Percentiles rank a stretch among this genome's conserved stretches.
These are phyloP conservation scores for Pythium brachiatum DNA, from an alignment of 352 stramenopile genomes.

Conservation along the genomic window DNA sequence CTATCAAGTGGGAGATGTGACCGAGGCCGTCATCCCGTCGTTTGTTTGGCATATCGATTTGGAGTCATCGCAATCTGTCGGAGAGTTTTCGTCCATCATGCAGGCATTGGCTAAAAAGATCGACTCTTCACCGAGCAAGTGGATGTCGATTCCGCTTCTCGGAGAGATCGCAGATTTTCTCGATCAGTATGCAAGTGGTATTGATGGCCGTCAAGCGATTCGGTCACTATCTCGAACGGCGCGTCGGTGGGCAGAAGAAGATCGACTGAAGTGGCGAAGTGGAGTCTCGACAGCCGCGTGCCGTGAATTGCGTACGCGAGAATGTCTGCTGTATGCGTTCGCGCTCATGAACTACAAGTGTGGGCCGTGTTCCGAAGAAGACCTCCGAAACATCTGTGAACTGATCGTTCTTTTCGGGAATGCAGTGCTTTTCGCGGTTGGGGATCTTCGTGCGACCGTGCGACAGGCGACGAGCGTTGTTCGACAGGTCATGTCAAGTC, in stretches of 20 bases:
- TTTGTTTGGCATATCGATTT: constrained; percentile 10
- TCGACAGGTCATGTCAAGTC: background rate
- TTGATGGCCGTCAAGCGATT: background rate
- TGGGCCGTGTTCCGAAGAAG: background rate
- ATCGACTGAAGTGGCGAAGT: background rate
- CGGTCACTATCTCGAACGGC: background rate
- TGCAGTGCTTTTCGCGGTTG: background rate
- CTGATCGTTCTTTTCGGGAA: constrained; percentile 4
- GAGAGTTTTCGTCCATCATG: background rate
- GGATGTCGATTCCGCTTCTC: constrained; percentile 7
- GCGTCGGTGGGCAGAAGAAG: background rate
- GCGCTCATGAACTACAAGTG: constrained; percentile 1
- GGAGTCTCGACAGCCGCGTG: background rate
- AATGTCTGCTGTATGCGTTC: constrained; percentile 17
- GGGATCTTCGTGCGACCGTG: constrained; percentile 7
- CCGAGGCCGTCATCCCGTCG: background rate
- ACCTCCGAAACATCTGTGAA: background rate
- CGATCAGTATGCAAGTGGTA: background rate
- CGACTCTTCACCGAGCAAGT: constrained; percentile 1
- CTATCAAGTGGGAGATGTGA: constrained; percentile 8
- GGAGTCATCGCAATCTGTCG: background rate
- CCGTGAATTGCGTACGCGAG: constrained; percentile 4
- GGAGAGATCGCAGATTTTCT: constrained; percentile 15
- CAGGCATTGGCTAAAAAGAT: background rate
- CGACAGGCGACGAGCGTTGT: background rate